Conservation (phyloP, 1,284 basidiomycete species). For the Cutaneotrichosporon arboriforme region DNA sequence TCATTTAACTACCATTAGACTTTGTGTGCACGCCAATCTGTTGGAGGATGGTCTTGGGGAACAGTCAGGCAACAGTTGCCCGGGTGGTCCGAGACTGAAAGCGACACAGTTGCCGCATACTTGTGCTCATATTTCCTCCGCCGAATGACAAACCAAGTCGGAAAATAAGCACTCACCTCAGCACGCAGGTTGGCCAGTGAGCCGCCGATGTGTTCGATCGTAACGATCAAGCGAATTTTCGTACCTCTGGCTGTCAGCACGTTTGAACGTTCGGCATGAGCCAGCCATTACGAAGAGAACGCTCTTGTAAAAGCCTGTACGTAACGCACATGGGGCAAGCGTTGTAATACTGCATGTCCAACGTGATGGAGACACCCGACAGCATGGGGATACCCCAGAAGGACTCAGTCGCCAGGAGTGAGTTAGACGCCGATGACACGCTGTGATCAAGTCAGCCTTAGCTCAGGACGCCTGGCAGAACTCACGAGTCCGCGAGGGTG, state of each 20-base stretch:
- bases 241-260: constrained; percentile 8
- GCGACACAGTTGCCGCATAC: too few relatives aligned
- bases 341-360: constrained; percentile 33
- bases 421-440: constrained; percentile 3
- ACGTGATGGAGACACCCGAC: constrained; percentile 28
- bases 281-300: too few relatives aligned
- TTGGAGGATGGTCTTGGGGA: too few relatives aligned
- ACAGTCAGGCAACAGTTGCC: too few relatives aligned
- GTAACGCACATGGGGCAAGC: constrained; percentile 13
- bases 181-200: constrained; percentile 12
- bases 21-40: too few relatives aligned
- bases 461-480: not conserved
- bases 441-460: not conserved
- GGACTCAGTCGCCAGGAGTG: constrained; percentile 22
- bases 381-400: constrained; percentile 42
- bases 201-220: constrained; percentile 8
- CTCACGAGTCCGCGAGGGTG: constrained; percentile 31
- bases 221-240: constrained; percentile 7
- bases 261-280: too few relatives aligned
- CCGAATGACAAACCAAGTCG: too few relatives aligned
- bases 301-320: not conserved
- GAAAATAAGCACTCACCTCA: constrained; percentile 5
- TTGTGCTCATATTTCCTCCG: too few relatives aligned
- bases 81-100: too few relatives aligned
- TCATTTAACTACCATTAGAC: constrained; percentile 16